A percentile compares a stretch with the other conserved stretches of the same genome.
Conservation (phyloP, 345 rosid species). For the Rhizophora apiculata region DNA sequence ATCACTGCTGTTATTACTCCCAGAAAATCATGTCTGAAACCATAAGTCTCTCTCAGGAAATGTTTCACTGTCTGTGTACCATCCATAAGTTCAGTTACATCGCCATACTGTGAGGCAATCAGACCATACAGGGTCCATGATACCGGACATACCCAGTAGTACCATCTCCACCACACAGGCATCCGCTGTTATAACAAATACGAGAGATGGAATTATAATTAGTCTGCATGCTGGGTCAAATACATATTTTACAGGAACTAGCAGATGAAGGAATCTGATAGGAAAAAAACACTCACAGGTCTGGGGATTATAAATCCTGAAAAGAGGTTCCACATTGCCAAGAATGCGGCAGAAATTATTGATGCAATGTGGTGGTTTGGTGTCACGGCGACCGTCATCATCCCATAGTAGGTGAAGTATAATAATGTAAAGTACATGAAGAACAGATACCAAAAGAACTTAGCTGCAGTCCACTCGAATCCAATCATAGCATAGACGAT, state of each 20-base stretch:
- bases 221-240: no score
- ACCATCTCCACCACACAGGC: slow-evolving; percentile 31
- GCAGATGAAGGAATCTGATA: not conserved
- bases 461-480: slow-evolving; percentile 50
- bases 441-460: slow-evolving; percentile 65
- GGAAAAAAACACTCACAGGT: slow-evolving; percentile 34
- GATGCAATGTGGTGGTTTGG: slow-evolving; percentile 58
- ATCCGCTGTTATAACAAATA: slow-evolving; percentile 6
- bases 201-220: not conserved
- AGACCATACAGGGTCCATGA: slow-evolving; percentile 28
- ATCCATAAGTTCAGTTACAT: not conserved
- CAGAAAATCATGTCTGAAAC: slow-evolving; percentile 21
- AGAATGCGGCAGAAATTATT: slow-evolving; percentile 48
- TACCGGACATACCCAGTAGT: slow-evolving; percentile 18
- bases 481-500: slow-evolving; percentile 64
- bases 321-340: slow-evolving; percentile 51
- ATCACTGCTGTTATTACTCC: slow-evolving; percentile 13
- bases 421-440: slow-evolving; percentile 51
- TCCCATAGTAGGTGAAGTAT: slow-evolving; percentile 67
- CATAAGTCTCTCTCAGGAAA: not conserved
- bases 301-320: slow-evolving; percentile 62
- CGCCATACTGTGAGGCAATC: slow-evolving; percentile 18
- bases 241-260: no score
- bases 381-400: slow-evolving; percentile 65
- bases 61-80: not conserved